A percentile compares a stretch with the other conserved stretches of the same genome.
phyloP scores from a whole-genome alignment of 192 early-diverging fungal genomes.

The Coemansia erecta region DNA sequence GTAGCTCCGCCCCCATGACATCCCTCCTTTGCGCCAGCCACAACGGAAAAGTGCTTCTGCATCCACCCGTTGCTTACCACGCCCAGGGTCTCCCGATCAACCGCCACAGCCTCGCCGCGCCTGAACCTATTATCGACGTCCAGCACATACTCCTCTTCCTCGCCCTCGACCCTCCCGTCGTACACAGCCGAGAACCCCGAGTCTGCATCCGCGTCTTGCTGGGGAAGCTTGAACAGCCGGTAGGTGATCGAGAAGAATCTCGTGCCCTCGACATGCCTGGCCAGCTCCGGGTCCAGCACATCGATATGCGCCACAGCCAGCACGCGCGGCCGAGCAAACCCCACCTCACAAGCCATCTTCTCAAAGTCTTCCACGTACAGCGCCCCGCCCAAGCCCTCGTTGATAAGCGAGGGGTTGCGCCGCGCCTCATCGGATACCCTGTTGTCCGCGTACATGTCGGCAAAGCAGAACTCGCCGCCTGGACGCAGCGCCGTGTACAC shows the following conservation, averaged over 20 bases:
- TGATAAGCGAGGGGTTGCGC: slow-evolving; percentile 27
- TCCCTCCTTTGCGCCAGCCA: neutral
- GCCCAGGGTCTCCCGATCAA: neutral
- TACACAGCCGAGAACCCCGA: neutral
- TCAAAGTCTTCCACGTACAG: slow-evolving; percentile 1
- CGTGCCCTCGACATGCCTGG: slow-evolving; percentile 11
- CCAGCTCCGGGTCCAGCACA: slow-evolving; percentile 30
- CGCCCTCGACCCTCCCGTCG: neutral
- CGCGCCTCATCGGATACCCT: slow-evolving; percentile 26
- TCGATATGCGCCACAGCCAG: slow-evolving; percentile 1
- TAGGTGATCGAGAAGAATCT: slow-evolving; percentile 3
- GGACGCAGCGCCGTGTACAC: slow-evolving; percentile 22
- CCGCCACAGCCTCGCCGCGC: neutral
- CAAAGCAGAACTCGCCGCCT: slow-evolving; percentile 50
- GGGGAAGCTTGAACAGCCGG: neutral
- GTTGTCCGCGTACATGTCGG: slow-evolving; percentile 45
- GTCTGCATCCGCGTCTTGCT: neutral
- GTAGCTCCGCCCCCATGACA: too few species aligned
- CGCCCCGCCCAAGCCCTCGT: slow-evolving; percentile 46
- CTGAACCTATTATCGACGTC: neutral
- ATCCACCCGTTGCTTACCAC: neutral
- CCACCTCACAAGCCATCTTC: neutral
- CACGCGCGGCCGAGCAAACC: slow-evolving; percentile 1
- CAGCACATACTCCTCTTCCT: neutral
- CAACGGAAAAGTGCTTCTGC: neutral